Conservation (phyloP, 129 eudicot species). For the Kitagawia praeruptora region DNA sequence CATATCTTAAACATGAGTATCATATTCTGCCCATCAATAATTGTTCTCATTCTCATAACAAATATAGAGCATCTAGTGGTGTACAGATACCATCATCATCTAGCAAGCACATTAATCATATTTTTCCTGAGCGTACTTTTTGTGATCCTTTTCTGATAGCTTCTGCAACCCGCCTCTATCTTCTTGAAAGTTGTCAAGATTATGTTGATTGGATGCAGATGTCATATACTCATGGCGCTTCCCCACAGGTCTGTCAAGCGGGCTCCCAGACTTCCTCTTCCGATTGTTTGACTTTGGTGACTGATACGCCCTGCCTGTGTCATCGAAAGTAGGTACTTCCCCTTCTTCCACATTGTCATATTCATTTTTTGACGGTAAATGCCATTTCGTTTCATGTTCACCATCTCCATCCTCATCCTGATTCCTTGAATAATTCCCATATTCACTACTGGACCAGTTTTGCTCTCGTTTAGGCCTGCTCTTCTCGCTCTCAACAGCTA, state of each 20-base stretch:
- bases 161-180: slow-evolving; percentile 20
- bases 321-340: slow-evolving; percentile 57
- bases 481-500: slow-evolving; percentile 57
- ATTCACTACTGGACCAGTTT: slow-evolving; percentile 31
- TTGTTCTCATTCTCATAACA: not conserved
- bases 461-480: slow-evolving; percentile 47
- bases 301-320: slow-evolving; percentile 31
- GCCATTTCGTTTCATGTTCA: slow-evolving; percentile 34
- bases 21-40: not conserved
- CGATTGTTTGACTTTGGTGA: slow-evolving; percentile 43
- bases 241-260: slow-evolving; percentile 32
- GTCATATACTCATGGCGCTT: slow-evolving; percentile 14
- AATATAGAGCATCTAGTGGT: not conserved
- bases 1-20: not conserved
- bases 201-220: slow-evolving; percentile 21
- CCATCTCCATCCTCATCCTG: slow-evolving; percentile 29
- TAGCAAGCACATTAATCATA: slow-evolving; percentile 16
- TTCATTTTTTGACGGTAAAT: slow-evolving; percentile 35
- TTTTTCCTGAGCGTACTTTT: slow-evolving; percentile 43
- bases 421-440: not conserved
- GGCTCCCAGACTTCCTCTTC: slow-evolving; percentile 66
- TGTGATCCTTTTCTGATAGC: slow-evolving; percentile 34
- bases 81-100: not conserved
- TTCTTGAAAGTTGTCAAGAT: slow-evolving; percentile 22
- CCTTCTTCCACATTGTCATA: slow-evolving; percentile 62